A percentile compares a stretch with the other conserved stretches of the same genome.
These are phyloP conservation scores for Tolypocladium album DNA, from an alignment of 2,329 filamentous ascomycete species.

Conservation along the genomic window DNA sequence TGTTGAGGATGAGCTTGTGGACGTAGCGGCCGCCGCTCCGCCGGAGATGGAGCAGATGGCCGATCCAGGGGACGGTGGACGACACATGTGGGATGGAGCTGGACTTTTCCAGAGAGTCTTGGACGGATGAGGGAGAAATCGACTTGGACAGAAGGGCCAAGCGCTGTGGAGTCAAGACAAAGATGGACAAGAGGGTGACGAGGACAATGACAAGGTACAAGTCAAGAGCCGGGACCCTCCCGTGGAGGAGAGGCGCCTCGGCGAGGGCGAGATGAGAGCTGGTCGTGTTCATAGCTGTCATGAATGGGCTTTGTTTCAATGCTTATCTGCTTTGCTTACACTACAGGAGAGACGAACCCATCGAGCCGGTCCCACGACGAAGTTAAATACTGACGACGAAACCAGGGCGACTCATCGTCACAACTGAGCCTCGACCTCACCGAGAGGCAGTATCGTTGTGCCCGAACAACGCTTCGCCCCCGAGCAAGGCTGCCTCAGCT, in stretches of 20 bases:
- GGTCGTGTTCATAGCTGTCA: background rate
- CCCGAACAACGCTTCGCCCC: background rate
- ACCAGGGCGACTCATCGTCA: background rate
- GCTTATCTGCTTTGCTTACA: background rate
- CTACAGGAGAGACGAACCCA: background rate
- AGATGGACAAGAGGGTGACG: background rate
- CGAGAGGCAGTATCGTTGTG: background rate
- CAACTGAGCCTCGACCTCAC: background rate
- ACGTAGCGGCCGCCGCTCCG: conserved; percentile 14
- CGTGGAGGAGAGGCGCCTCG: background rate
- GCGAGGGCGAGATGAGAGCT: background rate
- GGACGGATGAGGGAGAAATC: background rate
- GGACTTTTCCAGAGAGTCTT: background rate
- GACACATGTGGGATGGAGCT: conserved; percentile 8
- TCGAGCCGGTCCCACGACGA: background rate
- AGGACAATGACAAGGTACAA: background rate
- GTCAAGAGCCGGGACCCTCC: background rate
- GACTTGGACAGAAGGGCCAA: background rate
- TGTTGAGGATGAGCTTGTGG: conserved; percentile 13
- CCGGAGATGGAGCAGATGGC: conserved; percentile 13
- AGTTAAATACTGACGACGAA: background rate
- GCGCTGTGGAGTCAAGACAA: background rate
- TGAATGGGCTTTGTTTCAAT: background rate
- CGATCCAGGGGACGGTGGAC: conserved; percentile 12
- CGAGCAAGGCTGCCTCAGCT: background rate